Percentiles rank a stretch among this genome's conserved stretches.
Evolutionary conservation across 2,329 filamentous ascomycete species (phyloP).

Genomic region (Eutypa lata): DNA sequence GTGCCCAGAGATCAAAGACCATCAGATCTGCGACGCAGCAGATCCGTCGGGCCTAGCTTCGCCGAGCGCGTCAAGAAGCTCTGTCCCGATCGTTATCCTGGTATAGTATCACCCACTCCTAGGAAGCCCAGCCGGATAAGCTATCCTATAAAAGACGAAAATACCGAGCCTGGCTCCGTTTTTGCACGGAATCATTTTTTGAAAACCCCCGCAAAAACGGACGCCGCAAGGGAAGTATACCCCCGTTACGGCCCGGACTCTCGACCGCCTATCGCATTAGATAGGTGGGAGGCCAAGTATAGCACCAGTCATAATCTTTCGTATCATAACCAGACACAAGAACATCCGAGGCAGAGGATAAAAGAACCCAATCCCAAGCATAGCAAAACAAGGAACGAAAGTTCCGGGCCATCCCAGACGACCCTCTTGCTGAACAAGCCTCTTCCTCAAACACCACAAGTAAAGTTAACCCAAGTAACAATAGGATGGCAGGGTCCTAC

Average conservation of each 20-base stretch:
- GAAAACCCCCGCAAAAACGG: no score
- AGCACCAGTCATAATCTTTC: no score
- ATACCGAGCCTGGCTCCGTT: no score
- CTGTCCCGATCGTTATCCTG: neutral
- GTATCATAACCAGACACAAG: no score
- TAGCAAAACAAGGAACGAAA: neutral
- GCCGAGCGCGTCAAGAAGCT: neutral
- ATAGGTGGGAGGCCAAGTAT: neutral
- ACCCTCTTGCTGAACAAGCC: neutral
- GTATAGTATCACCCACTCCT: neutral
- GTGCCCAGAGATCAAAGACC: neutral
- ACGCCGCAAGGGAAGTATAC: neutral
- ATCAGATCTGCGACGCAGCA: neutral
- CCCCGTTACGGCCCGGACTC: neutral
- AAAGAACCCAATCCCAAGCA: neutral
- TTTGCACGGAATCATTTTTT: no score
- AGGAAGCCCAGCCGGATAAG: neutral
- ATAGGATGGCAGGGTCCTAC: neutral
- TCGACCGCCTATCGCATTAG: neutral
- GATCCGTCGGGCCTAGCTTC: neutral
- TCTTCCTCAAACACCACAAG: neutral
- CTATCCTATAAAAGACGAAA: neutral
- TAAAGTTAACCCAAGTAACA: neutral
- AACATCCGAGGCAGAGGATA: no score
- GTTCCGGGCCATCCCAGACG: neutral